These are phyloP conservation scores for Camellia sinensis DNA, from an alignment of 148 eudicot genomes.

Conservation along the genomic window DNA sequence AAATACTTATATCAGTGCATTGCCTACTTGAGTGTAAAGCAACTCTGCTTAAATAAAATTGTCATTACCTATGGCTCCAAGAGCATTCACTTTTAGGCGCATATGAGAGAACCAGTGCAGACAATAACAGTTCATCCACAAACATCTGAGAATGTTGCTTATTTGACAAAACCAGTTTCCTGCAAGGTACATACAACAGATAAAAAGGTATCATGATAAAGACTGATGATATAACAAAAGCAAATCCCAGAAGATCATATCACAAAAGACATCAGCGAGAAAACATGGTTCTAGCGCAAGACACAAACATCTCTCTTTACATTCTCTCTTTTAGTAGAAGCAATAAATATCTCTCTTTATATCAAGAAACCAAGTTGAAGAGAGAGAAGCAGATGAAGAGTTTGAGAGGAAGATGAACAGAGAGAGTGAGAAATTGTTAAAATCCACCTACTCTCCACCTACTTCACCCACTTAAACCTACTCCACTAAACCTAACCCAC, in stretches of 20 bases:
- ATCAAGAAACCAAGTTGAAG: too few species aligned
- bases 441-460: too few species aligned
- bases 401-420: too few species aligned
- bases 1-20: neutral
- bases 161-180: conserved; percentile 66
- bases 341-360: too few species aligned
- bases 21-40: neutral
- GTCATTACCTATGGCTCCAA: conserved; percentile 78
- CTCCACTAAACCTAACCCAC: too few species aligned
- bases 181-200: conserved; percentile 28
- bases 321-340: too few species aligned
- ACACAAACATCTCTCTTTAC: too few species aligned
- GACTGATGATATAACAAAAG: neutral
- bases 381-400: too few species aligned
- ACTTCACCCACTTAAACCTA: too few species aligned
- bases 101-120: conserved; percentile 70
- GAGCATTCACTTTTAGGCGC: conserved; percentile 88
- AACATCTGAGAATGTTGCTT: conserved; percentile 29
- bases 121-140: conserved; percentile 55
- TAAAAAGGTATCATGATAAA: neutral
- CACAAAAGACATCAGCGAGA: too few species aligned
- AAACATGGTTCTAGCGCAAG: neutral
- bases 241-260: neutral
- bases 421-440: too few species aligned
- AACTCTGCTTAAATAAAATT: neutral